Evolutionary conservation across 768 basidiomycete genomes (phyloP), one percentile per base, ranked within the genome.

Genomic region (Mycena sanguinolenta): DNA sequence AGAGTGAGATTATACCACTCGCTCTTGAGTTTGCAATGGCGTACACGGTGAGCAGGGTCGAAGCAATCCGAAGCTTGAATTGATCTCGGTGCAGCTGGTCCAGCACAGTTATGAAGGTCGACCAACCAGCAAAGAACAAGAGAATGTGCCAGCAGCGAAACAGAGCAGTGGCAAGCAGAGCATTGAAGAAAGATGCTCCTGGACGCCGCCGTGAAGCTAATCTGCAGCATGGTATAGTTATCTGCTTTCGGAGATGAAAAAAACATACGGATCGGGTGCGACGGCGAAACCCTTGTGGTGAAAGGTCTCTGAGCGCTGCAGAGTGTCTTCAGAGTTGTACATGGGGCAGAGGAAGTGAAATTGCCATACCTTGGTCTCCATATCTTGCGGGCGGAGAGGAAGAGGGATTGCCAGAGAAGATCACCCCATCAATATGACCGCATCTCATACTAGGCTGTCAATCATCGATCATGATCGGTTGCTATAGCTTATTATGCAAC

Each of bases 21-120:
- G 32, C 10, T 5, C 28, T 49, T 25, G 17, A 19, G 10, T n/a
- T n/a, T n/a, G 46, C 23, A 8, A 30, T 8, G 19, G 32, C 90
- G 70, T 79, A 92, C 91, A 91, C 90, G 36, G 91, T 93, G 57
- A 93, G 82, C n/a, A 93, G 82, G 0, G 90, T 90, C 14, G 84
- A 78, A 39, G 84, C 79, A 23, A 91, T 79, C 21, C 75, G 78
- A 4, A 91, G 69, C 62, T 80, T 75, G 73, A 86, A 82, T 6
- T 85, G 84, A 25, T 50, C 49, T 8, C 49, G 49, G 50, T 81
- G 81, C 6, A 38, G 36, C 46, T 82, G 72, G 75, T 86, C 88
- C 49, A 92, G 84, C 32, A 90, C 75, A 7, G 84, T 82, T n/a
- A 92, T 82, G 10, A 86, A 76, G 0, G 89, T 87, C 1, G 89